Evolutionary conservation across 2,329 filamentous ascomycete species (phyloP).

Genomic region (Catunica adiposa): DNA sequence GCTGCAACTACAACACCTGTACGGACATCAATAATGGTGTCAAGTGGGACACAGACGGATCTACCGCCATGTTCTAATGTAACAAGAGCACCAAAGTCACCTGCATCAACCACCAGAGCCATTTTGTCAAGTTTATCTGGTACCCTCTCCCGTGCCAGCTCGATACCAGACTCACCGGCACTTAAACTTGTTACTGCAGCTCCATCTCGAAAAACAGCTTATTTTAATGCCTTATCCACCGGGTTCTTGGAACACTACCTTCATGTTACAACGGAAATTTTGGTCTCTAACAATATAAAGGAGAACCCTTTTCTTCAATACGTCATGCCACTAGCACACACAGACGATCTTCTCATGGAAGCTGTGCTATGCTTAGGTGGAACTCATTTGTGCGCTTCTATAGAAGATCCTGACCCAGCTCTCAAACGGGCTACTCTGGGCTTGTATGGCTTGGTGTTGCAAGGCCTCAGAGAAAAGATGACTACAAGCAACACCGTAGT

Average conservation of each 20-base stretch:
- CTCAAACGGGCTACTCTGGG: conserved; percentile 9
- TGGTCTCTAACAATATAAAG: conserved; percentile 12
- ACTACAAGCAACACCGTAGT: background rate
- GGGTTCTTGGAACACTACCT: conserved; percentile 14
- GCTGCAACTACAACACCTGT: background rate
- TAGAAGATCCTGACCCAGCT: conserved; percentile 10
- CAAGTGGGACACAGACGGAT: conserved; percentile 9
- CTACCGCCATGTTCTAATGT: background rate
- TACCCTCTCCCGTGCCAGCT: background rate
- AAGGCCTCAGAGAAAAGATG: conserved; percentile 11
- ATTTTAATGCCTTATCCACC: conserved; percentile 10
- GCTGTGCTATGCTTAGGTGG: conserved; percentile 13
- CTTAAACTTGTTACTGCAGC: conserved; percentile 1
- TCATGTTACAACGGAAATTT: conserved; percentile 13
- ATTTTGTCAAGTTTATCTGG: conserved; percentile 1
- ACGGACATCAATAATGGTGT: conserved; percentile 1
- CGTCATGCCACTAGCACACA: conserved; percentile 13
- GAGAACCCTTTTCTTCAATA: conserved; percentile 14
- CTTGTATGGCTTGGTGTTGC: conserved; percentile 10
- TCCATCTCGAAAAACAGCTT: conserved; percentile 7
- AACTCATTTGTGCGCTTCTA: conserved; percentile 13
- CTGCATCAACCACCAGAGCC: background rate
- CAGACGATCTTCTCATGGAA: conserved; percentile 13
- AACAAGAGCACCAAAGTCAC: background rate
- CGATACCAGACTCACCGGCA: conserved; percentile 8